Evolutionary conservation across 164 flowering plant species (phyloP).

Genomic region (Berberis vulgaris): DNA sequence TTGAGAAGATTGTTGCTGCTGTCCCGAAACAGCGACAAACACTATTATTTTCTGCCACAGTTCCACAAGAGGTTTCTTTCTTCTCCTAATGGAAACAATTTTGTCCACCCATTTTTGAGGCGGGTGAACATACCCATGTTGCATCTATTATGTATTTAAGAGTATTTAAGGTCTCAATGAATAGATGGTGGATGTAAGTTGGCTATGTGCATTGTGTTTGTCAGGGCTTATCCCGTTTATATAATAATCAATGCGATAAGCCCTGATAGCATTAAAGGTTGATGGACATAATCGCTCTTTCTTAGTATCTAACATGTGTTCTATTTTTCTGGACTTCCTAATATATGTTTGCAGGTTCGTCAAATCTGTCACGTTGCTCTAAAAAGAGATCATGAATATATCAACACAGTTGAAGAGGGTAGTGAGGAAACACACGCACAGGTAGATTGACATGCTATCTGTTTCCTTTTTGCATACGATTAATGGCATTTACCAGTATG

Average conservation of each 20-base stretch:
- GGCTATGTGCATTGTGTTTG: too few species aligned
- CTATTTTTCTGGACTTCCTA: constrained; percentile 4
- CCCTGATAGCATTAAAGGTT: too few species aligned
- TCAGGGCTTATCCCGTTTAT: too few species aligned
- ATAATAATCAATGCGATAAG: too few species aligned
- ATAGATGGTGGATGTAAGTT: too few species aligned
- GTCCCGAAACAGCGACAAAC: constrained; percentile 97
- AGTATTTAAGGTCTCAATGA: too few species aligned
- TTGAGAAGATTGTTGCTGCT: constrained; percentile 83
- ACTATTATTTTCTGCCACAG: constrained; percentile 93
- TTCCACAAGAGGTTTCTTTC: constrained; percentile 69
- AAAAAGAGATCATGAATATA: constrained; percentile 84
- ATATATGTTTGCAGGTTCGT: constrained; percentile 58
- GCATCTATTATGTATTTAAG: too few species aligned
- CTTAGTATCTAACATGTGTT: constrained; percentile 1
- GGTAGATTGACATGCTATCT: constrained; percentile 26
- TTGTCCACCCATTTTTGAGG: too few species aligned
- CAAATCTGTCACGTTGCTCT: constrained; percentile 89
- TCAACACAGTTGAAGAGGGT: constrained; percentile 87
- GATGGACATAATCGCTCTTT: background rate
- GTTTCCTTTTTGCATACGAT: background rate
- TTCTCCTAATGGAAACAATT: background rate
- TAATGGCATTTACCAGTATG: background rate
- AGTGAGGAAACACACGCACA: constrained; percentile 90
- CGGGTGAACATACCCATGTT: too few species aligned